Base-by-base conservation (phyloP, 129 eudicot species). In the Flaveria sonorensis region DNA sequence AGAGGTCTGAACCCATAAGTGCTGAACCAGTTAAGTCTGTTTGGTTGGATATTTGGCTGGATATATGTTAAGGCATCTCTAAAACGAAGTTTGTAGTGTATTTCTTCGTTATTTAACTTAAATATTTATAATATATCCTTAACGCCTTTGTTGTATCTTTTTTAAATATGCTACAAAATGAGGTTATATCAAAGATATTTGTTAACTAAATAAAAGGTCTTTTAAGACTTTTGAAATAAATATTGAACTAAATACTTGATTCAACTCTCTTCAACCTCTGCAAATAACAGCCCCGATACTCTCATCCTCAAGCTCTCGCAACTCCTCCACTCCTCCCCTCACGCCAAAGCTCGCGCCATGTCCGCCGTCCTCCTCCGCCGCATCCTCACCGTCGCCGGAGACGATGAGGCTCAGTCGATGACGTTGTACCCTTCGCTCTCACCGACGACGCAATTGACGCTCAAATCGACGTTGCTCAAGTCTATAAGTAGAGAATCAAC, bases 351-450 rank as follows among this genome's bases (percentile, higher is more conserved):
- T 9, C 93, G 98, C 19, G 88, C 96, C 32, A 83, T 91, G 89
- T 85, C 93, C 47, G 84, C 97, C 20, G 82, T 94, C 42, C 96
- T 91, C 46, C 88, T 94, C 43, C 89, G 96, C 28, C 90, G 89
- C 81, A 85, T 84, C 71, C 83, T 94, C 16, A 94, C 98, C 11
- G 67, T 87, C 28, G 82, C 96, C 3, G 75, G 77, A 51, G 86
- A 80, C 39, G 85, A 85, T 11, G 88, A 91, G 10, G 87, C 81
- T 57, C 71, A 70, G 47, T 70, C 77, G 40, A 64, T 28, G 14
- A 30, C 71, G 1, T 70, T 94, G 20, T 94, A 89, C 80, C 87
- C 89, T 7, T 81, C 82, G 1, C 88, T 95, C 20, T 51, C 87
- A 0, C 66, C 70, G 20, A 2, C 81, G 14, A 83, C 99, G 1